A percentile compares a stretch with the other conserved stretches of the same genome.
These are phyloP conservation scores for Ceratocystis colombiana DNA, from an alignment of 2,329 filamentous ascomycete species.

Conservation along the genomic window DNA sequence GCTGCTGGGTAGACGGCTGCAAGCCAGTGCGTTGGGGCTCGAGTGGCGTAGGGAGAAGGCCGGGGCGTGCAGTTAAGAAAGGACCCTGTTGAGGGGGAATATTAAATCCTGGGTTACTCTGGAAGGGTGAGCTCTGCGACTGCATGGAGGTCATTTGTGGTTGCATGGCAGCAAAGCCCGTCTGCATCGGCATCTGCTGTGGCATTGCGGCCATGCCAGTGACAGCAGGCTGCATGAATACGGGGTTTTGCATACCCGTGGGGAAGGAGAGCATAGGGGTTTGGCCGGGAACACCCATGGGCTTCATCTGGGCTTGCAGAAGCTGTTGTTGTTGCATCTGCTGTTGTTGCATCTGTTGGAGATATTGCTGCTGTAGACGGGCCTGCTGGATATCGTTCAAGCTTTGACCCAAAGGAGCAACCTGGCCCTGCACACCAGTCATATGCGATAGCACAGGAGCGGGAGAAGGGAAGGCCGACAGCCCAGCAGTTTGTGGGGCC, in stretches of 20 bases:
- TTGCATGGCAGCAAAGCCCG: conserved; percentile 42
- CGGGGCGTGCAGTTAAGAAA: conserved; percentile 21
- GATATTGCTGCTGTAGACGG: conserved; percentile 53
- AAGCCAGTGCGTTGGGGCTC: conserved; percentile 52
- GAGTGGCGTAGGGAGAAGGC: conserved; percentile 47
- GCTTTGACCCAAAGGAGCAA: conserved; percentile 66
- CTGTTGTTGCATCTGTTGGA: conserved; percentile 39
- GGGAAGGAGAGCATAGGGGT: conserved; percentile 34
- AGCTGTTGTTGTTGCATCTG: conserved; percentile 34
- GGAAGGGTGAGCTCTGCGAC: conserved; percentile 33
- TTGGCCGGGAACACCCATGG: conserved; percentile 31
- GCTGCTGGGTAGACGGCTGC: conserved; percentile 35
- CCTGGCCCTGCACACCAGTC: conserved; percentile 58
- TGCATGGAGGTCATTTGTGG: conserved; percentile 55
- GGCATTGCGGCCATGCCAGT: conserved; percentile 34
- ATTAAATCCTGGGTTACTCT: conserved; percentile 28
- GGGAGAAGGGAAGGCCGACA: conserved; percentile 56
- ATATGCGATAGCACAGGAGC: conserved; percentile 73
- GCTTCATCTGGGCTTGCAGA: conserved; percentile 35
- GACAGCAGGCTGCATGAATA: conserved; percentile 42
- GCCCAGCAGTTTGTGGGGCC: conserved; percentile 71
- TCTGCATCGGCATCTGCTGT: conserved; percentile 34
- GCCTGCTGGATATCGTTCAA: conserved; percentile 61
- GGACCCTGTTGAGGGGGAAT: conserved; percentile 24
- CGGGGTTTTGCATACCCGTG: conserved; percentile 31